Evolutionary conservation across 176 grass and related monocot genomes (phyloP).

Genomic region (Musa troglodytarum): DNA sequence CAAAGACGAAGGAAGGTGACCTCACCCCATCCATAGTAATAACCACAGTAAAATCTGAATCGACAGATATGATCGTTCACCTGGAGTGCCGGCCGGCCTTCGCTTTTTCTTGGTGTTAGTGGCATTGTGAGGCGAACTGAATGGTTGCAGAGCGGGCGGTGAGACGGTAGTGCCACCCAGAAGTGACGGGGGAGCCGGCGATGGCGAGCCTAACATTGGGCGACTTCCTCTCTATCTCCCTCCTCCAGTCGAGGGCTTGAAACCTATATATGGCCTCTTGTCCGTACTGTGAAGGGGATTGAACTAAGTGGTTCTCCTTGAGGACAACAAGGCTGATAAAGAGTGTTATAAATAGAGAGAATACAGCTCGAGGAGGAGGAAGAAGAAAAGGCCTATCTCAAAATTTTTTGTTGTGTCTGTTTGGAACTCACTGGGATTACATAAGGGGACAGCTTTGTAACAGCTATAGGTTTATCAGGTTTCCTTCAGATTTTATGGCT

Average conservation of each 20-base stretch:
- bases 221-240: too few species aligned
- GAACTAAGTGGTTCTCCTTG: not conserved
- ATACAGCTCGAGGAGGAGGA: slow-evolving; percentile 3
- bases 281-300: not conserved
- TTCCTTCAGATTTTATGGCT: not conserved
- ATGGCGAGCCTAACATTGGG: slow-evolving; percentile 41
- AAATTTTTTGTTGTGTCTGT: slow-evolving; percentile 31
- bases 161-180: not conserved
- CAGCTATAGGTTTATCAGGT: slow-evolving; percentile 13
- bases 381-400: slow-evolving; percentile 36
- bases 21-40: slow-evolving; percentile 1
- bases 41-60: not conserved
- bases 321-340: slow-evolving; percentile 15
- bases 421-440: slow-evolving; percentile 16
- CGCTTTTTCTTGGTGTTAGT: slow-evolving; percentile 52
- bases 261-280: too few species aligned
- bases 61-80: slow-evolving; percentile 19
- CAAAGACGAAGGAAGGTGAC: too few species aligned
- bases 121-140: slow-evolving; percentile 21
- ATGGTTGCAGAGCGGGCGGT: slow-evolving; percentile 20
- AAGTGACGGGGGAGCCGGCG: slow-evolving; percentile 14
- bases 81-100: slow-evolving; percentile 79
- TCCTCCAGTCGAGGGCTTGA: too few species aligned
- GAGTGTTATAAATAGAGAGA: slow-evolving; percentile 27
- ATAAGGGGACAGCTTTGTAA: slow-evolving; percentile 45